A percentile compares a stretch with the other conserved stretches of the same genome.
Conservation (phyloP, 2,329 filamentous ascomycete genomes). For the Trichoderma sp. region DNA sequence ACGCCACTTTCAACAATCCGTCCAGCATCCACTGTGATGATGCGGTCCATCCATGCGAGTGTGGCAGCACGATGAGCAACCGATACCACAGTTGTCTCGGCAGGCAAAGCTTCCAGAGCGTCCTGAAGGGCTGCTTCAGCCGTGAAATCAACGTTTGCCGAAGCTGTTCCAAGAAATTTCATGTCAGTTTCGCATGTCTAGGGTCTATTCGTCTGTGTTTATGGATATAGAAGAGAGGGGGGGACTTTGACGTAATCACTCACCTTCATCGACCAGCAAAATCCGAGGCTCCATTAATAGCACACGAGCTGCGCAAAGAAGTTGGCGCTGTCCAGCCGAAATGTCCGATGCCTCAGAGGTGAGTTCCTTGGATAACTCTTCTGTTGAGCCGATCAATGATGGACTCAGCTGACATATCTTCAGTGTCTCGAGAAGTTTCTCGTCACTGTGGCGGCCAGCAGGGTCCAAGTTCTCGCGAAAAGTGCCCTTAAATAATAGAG, state of each 20-base stretch:
- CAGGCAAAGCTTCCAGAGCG: neutral
- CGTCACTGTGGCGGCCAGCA: neutral
- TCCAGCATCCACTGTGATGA: neutral
- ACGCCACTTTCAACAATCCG: neutral
- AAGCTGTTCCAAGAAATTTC: neutral
- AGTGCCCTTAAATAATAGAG: neutral
- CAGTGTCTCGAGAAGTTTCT: neutral
- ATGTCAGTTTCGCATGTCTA: neutral
- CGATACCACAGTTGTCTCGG: neutral
- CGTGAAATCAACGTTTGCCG: neutral
- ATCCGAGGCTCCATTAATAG: neutral
- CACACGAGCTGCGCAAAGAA: neutral
- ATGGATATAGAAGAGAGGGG: neutral
- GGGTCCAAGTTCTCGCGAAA: neutral
- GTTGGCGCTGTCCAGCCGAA: neutral
- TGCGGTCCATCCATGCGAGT: neutral
- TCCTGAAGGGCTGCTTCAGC: neutral
- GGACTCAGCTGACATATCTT: neutral
- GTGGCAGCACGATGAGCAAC: neutral
- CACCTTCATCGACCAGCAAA: neutral
- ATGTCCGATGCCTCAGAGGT: neutral
- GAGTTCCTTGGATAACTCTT: neutral
- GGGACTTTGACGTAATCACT: neutral
- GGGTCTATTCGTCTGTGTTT: neutral
- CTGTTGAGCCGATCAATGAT: neutral